Conservation (phyloP, 768 basidiomycete species). For the Cystofilobasidium capitatum region DNA sequence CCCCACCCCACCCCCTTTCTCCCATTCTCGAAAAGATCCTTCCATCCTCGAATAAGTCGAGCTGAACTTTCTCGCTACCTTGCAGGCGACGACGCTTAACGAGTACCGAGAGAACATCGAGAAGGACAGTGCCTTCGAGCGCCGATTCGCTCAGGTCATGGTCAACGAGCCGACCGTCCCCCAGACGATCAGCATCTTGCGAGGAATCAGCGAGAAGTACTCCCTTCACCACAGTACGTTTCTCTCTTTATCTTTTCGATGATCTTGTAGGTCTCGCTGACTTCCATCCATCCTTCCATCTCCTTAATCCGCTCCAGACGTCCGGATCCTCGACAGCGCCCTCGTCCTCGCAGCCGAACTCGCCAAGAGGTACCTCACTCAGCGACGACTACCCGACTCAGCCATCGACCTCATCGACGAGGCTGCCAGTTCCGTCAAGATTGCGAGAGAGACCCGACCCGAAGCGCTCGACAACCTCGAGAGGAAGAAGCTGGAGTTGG, state of each 20-base stretch:
- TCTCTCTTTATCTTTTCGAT: not conserved
- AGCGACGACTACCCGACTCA: slow-evolving; percentile 65
- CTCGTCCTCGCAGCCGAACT: slow-evolving; percentile 81
- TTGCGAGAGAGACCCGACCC: slow-evolving; percentile 86
- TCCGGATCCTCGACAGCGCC: slow-evolving; percentile 76
- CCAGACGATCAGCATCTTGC: slow-evolving; percentile 84
- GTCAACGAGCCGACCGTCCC: slow-evolving; percentile 82
- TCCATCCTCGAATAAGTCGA: no score
- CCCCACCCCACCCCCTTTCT: not conserved
- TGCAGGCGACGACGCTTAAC: slow-evolving; percentile 62
- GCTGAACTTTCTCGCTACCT: not conserved
- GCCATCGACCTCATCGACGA: slow-evolving; percentile 91
- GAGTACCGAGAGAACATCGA: slow-evolving; percentile 68
- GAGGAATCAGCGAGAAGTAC: slow-evolving; percentile 89
- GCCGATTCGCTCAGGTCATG: slow-evolving; percentile 84
- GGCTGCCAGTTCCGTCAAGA: slow-evolving; percentile 71
- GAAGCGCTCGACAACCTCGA: slow-evolving; percentile 88
- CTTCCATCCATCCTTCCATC: not conserved
- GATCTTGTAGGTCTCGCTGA: not conserved
- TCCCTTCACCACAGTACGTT: slow-evolving; percentile 61
- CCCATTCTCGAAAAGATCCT: not conserved
- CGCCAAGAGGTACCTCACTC: slow-evolving; percentile 85
- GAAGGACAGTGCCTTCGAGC: slow-evolving; percentile 72
- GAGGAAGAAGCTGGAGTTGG: slow-evolving; percentile 75
- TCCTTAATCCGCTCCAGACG: slow-evolving; percentile 44